Conservation (phyloP, 2,329 filamentous ascomycete genomes). For the Fusarium miscanthi region DNA sequence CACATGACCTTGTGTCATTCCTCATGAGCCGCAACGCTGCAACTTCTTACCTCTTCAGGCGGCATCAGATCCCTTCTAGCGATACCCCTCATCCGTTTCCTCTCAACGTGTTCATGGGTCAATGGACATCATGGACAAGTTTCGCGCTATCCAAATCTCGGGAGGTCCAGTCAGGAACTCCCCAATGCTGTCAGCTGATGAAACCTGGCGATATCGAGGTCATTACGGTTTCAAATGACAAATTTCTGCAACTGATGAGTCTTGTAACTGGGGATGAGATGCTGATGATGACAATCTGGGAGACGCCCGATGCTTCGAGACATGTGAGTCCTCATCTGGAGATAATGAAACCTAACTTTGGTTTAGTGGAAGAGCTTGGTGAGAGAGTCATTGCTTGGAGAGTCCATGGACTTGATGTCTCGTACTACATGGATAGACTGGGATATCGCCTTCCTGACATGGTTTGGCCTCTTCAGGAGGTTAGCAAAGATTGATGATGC, state of each 20-base stretch:
- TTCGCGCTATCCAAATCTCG: background rate
- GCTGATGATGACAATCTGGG: background rate
- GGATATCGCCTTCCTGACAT: background rate
- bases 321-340: background rate
- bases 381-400: background rate
- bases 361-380: background rate
- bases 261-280: background rate
- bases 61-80: background rate
- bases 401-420: background rate
- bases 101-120: background rate
- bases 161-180: background rate
- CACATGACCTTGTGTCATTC: background rate
- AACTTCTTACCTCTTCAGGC: background rate
- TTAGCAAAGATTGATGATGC: rapidly evolving
- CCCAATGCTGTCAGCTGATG: background rate
- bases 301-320: background rate
- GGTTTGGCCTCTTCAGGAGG: background rate
- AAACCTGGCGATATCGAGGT: background rate
- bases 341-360: background rate
- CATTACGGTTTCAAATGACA: background rate
- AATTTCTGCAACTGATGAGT: background rate
- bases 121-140: background rate
- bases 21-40: background rate
- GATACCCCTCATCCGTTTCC: background rate
- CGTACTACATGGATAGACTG: background rate